Base-by-base conservation (phyloP, 164 flowering plant genomes). In the Stephania yunnanensis region DNA sequence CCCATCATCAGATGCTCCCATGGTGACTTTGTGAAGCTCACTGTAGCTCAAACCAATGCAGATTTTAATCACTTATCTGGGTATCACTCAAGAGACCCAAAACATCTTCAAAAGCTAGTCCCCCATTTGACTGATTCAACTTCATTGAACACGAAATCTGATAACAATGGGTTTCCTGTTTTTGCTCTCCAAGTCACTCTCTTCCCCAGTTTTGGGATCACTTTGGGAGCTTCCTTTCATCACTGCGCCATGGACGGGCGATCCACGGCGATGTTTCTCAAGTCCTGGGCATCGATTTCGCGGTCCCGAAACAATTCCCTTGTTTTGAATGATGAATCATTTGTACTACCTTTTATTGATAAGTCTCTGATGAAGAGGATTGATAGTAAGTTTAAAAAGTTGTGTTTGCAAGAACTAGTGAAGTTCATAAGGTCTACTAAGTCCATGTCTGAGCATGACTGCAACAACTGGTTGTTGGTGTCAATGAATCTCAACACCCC, bases 221-320 rank as follows among this genome's bases (percentile, higher is more conserved):
- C 89, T 0, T 22, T 85, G 3, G 81, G 81, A 65, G 44, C 85
- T 1, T 85, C 87, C 0, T 1, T 82, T 20, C 55, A 80, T 53
- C 92, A 84, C 55, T 84, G 66, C 8, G 68, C 67, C 9, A 80
- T 75, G 10, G 92, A 87, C 53, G 89, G 83, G 0, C 78, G 68
- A n/a, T 3, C 79, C 12, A 20, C 77, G 17, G 50, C 55, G 70
- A 68, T 72, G 15, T 85, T 87, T 73, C 46, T 86, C 17, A 82
- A 74, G 63, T 68, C 83, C 4, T 89, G 92, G 92, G 84, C 89
- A 1, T 78, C 83, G 3, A 69, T 80, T 6, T 69, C 65, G 46
- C 70, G 70, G 46, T 12, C 45, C 0, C 77, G 71, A 3, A 73
- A 76, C 45, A 44, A 68, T 12, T 55, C 20, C 19, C 15, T 50